Evolutionary conservation across 2,329 filamentous ascomycete genomes (phyloP).

Genomic region (Xylaria multiplex): DNA sequence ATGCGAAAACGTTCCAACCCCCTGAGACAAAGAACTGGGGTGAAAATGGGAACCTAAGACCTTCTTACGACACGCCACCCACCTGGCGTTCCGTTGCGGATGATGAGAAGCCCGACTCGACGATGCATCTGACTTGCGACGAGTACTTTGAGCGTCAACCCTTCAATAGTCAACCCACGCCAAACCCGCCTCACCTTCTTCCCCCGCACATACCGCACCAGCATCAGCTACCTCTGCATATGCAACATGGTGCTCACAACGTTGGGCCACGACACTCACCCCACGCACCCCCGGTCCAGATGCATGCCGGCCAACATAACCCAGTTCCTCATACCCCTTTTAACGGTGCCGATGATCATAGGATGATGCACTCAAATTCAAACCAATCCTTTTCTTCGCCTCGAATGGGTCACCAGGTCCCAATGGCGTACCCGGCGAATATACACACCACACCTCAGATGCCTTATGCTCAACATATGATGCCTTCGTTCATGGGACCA

Average conservation of each 20-base stretch:
- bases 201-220: constrained; percentile 78
- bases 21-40: constrained; percentile 70
- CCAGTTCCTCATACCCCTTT: constrained; percentile 73
- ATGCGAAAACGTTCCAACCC: constrained; percentile 64
- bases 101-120: constrained; percentile 75
- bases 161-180: constrained; percentile 71
- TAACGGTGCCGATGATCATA: constrained; percentile 81
- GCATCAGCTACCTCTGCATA: constrained; percentile 83
- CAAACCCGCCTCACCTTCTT: constrained; percentile 74
- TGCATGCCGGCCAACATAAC: constrained; percentile 77
- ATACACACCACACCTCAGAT: constrained; percentile 77
- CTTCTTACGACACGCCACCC: constrained; percentile 83
- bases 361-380: constrained; percentile 88
- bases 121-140: constrained; percentile 74
- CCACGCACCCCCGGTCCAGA: constrained; percentile 80
- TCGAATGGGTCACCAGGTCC: constrained; percentile 75
- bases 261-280: constrained; percentile 76
- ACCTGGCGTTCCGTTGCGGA: constrained; percentile 81
- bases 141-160: constrained; percentile 80
- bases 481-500: constrained; percentile 75
- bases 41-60: constrained; percentile 83
- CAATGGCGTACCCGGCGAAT: constrained; percentile 74
- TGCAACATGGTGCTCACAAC: constrained; percentile 77
- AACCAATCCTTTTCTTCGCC: constrained; percentile 88
- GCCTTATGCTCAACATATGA: constrained; percentile 76